These are phyloP conservation scores for Boehmeria nivea DNA, from an alignment of 306 rosid species.

Conservation along the genomic window DNA sequence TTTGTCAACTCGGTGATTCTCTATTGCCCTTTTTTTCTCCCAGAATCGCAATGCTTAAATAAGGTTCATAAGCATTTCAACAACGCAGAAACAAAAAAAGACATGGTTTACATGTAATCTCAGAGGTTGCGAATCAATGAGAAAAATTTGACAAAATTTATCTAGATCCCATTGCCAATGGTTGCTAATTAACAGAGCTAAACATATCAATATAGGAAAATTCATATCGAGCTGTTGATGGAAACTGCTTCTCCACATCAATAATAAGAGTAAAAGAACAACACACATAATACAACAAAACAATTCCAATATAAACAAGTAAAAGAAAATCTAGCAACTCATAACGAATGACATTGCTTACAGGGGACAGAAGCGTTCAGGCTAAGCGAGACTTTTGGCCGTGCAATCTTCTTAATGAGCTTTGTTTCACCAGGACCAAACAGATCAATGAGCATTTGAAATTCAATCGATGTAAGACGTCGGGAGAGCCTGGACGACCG, in stretches of 20 bases:
- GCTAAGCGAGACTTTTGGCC: constrained; percentile 33
- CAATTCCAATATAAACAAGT: constrained; percentile 68
- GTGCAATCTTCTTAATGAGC: constrained; percentile 32
- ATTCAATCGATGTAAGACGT: constrained; percentile 29
- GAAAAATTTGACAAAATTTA: constrained; percentile 15
- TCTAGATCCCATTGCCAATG: too few species aligned
- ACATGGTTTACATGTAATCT: too few species aligned
- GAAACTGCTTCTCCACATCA: constrained; percentile 40
- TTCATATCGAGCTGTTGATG: constrained; percentile 42
- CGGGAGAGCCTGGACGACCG: constrained; percentile 18
- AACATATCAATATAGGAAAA: neutral
- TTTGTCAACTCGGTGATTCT: too few species aligned
- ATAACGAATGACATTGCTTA: constrained; percentile 71
- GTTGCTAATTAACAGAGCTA: neutral
- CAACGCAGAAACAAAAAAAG: too few species aligned
- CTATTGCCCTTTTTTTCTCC: too few species aligned
- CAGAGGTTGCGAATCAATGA: too few species aligned
- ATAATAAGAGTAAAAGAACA: constrained; percentile 22
- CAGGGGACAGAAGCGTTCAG: constrained; percentile 70
- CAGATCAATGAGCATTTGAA: constrained; percentile 23
- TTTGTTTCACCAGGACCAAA: constrained; percentile 20
- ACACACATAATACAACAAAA: constrained; percentile 41
- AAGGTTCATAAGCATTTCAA: too few species aligned
- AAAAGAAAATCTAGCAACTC: constrained; percentile 59
- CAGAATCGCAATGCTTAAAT: too few species aligned